phyloP scores from a whole-genome alignment of 306 rosid species.

The Quercus wislizeni region DNA sequence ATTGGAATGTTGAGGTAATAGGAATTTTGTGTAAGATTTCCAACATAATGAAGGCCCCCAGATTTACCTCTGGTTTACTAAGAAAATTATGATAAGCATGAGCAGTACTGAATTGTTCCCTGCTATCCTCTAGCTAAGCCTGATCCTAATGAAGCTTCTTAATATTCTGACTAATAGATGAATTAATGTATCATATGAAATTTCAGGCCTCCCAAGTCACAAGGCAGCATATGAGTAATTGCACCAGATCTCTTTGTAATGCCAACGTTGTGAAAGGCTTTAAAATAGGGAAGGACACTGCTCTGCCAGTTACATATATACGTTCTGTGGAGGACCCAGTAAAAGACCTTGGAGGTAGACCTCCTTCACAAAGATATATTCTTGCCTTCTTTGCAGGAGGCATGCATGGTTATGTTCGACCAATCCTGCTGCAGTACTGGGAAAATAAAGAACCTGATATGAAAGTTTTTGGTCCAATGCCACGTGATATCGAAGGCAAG shows the following conservation, averaged over 20 bases:
- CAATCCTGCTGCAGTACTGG: constrained; percentile 72
- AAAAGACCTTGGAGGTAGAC: constrained; percentile 47
- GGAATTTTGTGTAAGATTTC: not conserved
- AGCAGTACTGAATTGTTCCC: not conserved
- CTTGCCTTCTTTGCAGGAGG: constrained; percentile 80
- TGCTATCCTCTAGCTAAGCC: not conserved
- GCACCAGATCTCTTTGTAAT: constrained; percentile 79
- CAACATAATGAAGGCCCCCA: not conserved
- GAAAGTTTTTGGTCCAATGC: constrained; percentile 81
- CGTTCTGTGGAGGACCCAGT: constrained; percentile 57
- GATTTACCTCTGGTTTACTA: not conserved
- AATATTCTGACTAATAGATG: not conserved
- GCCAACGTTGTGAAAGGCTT: constrained; percentile 69
- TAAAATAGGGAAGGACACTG: constrained; percentile 70
- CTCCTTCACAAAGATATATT: constrained; percentile 57
- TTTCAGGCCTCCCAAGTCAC: constrained; percentile 72
- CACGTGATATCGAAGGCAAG: constrained; percentile 64
- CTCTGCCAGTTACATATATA: constrained; percentile 70
- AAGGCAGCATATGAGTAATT: constrained; percentile 50
- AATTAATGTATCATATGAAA: constrained; percentile 18
- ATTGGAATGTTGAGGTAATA: not conserved
- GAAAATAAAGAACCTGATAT: constrained; percentile 64
- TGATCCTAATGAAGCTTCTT: not conserved
- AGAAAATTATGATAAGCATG: not conserved
- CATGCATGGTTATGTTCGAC: constrained; percentile 76